Base-by-base conservation (phyloP, 2,329 filamentous ascomycete species). In the Aureobasidium leucospermi region DNA sequence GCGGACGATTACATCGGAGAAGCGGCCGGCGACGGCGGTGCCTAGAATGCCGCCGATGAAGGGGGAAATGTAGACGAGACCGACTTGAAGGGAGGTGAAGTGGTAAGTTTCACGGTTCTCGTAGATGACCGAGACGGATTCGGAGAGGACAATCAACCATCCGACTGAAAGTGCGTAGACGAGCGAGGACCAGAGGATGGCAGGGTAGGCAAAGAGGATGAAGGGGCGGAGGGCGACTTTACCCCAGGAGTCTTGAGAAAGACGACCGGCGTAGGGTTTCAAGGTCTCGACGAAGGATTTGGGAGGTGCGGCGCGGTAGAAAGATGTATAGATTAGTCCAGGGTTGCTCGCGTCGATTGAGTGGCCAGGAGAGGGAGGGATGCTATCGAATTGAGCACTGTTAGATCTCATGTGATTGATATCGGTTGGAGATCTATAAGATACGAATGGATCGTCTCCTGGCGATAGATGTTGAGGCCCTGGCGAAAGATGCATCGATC, bases 61-160 rank as follows among this genome's bases (percentile, higher is more conserved):
- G 0, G 93, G 93, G 0, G 89, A 92, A 47, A 97, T 80, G 71
- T 96, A 97, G 0, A 97, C 83, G 0, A 97, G 79, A 7, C 93
- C 93, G 0, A 89, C 88, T 63, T 90, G 86, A 0, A 96, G 76
- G 0, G 90, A 81, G 28, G 81, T 85, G 70, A 97, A 97, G 65
- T 92, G 83, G 76, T 97, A 97, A 0, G 79, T 79, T 0, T 81
- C 76, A 0, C 78, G 76, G 58, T 84, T 78, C 39, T 88, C 84
- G 72, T 90, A 97, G 62, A 97, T 88, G 61, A 87, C 80, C 0
- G 90, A 83, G 2, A 97, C 85, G 0, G 88, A 88, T 73, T 97
- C 92, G 0, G 91, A 96, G 1, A 97, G 82, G 45, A 97, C 91
- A 65, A 97, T 96, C 31, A 97, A 81, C 94, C 93, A 97, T 39